Conservation (phyloP, 202 grass and related monocot species). For the Brachypodium distachyon region DNA sequence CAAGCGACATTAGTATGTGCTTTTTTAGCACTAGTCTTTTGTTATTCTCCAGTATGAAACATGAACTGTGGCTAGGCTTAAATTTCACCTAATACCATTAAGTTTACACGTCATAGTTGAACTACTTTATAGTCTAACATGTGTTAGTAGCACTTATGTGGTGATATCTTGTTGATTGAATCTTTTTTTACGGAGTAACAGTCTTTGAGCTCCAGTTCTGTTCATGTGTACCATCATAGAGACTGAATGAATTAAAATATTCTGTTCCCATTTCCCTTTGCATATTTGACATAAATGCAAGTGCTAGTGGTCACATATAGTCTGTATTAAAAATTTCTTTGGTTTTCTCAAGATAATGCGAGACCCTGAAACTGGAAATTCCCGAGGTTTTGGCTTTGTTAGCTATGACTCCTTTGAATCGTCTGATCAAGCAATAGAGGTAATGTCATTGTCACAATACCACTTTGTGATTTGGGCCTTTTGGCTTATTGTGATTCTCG, state of each 20-base stretch:
- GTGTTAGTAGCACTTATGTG: background rate
- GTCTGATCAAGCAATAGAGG: slow-evolving; percentile 97
- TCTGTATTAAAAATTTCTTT: background rate
- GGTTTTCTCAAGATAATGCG: slow-evolving; percentile 71
- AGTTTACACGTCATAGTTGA: background rate
- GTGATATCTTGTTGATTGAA: background rate
- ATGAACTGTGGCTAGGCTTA: background rate
- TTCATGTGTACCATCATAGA: background rate
- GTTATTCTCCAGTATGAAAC: background rate
- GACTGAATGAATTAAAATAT: background rate
- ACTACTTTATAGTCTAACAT: background rate
- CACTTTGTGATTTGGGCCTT: slow-evolving; percentile 11
- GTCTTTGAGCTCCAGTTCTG: background rate
- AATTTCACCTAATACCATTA: background rate
- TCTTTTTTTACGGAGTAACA: background rate
- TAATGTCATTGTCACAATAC: slow-evolving; percentile 13
- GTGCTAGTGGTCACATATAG: background rate
- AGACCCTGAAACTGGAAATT: slow-evolving; percentile 94
- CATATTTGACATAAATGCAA: background rate
- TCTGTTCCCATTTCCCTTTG: background rate
- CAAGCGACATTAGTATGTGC: background rate
- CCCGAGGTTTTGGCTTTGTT: slow-evolving; percentile 88
- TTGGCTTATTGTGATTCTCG: slow-evolving; percentile 9
- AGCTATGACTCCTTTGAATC: slow-evolving; percentile 99
- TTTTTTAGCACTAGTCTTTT: background rate